Evolutionary conservation across 2,329 filamentous ascomycete species (phyloP).

Genomic region (Penicillium sp.): DNA sequence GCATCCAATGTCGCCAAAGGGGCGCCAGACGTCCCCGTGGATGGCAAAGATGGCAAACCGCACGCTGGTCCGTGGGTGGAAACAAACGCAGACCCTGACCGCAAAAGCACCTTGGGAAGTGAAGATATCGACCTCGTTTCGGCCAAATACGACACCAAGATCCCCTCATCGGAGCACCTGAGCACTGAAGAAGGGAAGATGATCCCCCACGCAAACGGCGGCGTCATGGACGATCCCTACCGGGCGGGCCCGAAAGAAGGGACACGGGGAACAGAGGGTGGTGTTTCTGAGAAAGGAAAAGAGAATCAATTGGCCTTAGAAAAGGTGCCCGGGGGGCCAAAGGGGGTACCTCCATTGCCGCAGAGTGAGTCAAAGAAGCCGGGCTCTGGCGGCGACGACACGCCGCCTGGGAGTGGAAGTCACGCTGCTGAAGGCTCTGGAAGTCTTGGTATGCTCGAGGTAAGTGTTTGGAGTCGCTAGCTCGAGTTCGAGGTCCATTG

Average conservation of each 20-base stretch:
- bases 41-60: constrained; percentile 90
- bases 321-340: constrained; percentile 78
- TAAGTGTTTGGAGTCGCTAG: constrained; percentile 34
- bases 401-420: constrained; percentile 36
- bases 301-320: constrained; percentile 67
- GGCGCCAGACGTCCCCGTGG: constrained; percentile 81
- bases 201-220: constrained; percentile 62
- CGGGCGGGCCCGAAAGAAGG: constrained; percentile 75
- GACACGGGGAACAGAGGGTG: constrained; percentile 83
- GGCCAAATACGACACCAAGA: constrained; percentile 24
- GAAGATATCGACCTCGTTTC: constrained; percentile 38
- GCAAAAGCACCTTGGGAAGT: constrained; percentile 39
- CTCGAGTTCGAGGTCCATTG: not conserved
- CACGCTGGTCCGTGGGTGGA: constrained; percentile 75
- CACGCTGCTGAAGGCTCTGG: constrained; percentile 45
- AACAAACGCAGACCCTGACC: constrained; percentile 48
- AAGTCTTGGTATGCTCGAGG: constrained; percentile 54
- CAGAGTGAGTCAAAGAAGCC: constrained; percentile 76
- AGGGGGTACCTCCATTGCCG: constrained; percentile 78
- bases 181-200: constrained; percentile 42
- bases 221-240: constrained; percentile 90
- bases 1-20: constrained; percentile 43
- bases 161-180: constrained; percentile 32
- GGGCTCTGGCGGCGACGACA: constrained; percentile 34
- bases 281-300: constrained; percentile 84